Conservation (phyloP, 768 basidiomycete genomes). For the Agrocybe pediades region DNA sequence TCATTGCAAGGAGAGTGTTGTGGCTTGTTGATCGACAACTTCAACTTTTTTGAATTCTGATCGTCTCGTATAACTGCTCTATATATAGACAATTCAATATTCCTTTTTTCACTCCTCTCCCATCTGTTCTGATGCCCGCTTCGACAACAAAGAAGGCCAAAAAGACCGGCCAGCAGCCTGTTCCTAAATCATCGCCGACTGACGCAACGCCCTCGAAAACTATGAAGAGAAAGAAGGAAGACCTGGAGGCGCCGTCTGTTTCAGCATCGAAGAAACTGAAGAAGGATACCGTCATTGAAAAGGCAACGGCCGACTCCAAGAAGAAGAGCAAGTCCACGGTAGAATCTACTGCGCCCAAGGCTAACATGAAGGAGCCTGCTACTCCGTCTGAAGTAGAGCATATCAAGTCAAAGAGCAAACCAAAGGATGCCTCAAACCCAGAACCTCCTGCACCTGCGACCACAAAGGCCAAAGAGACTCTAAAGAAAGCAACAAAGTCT, state of each 20-base stretch:
- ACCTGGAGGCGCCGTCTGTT: constrained; percentile 11
- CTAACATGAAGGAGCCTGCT: background rate
- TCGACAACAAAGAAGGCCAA: constrained; percentile 13
- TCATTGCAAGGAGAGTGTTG: constrained; percentile 24
- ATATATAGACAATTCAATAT: background rate
- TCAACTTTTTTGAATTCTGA: constrained; percentile 18
- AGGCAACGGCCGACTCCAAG: constrained; percentile 3
- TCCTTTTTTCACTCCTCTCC: background rate
- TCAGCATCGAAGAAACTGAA: constrained; percentile 17
- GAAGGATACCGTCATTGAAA: constrained; percentile 13
- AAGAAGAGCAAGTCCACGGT: background rate
- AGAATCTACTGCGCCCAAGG: background rate
- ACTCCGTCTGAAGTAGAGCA: background rate
- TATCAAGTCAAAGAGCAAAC: constrained; percentile 11
- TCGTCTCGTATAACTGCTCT: background rate
- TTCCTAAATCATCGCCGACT: constrained; percentile 2
- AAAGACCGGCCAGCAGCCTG: constrained; percentile 9
- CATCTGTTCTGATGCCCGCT: constrained; percentile 6
- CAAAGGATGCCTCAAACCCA: constrained; percentile 3
- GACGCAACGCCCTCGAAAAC: constrained; percentile 21
- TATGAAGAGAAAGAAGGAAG: constrained; percentile 32
- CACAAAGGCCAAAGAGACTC: constrained; percentile 7
- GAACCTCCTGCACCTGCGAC: background rate
- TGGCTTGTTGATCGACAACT: constrained; percentile 24
- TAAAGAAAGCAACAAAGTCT: constrained; percentile 13